Evolutionary conservation across 441 rosid genomes (phyloP), one percentile per base, ranked within the genome.

Genomic region (Corymbia citriodora): DNA sequence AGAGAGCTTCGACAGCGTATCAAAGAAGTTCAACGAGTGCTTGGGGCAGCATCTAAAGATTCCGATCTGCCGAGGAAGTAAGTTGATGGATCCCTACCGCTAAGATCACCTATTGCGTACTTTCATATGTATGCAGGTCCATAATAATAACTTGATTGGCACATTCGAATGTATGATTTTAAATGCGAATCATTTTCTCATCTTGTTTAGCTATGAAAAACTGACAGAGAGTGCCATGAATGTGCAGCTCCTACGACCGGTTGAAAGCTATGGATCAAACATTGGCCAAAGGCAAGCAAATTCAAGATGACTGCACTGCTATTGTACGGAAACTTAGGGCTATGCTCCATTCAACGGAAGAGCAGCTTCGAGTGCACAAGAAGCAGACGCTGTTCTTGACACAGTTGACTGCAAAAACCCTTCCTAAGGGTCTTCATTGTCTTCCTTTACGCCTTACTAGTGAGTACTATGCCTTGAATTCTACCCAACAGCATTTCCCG

Each of bases 361-460:
- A 98, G 94, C 99, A 98, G 93, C 96, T 98, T 27, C 96, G 96
- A 53, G 98, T 95, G 92, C 99, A 98, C 92, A 97, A 95, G 95
- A 96, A 95, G 93, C 99, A 98, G 95, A 92, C 97, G 88, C 92
- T 96, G 95, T 97, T 96, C 94, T 95, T 98, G 95, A 96, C 98
- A 21, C 99, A 97, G 74, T 92, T 98, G 94, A 96, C 99, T 59
- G 99, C 99, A 81, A 97, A 97, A 94, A 97, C 99, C 16, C 93
- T 97, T 89, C 98, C 99, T 36, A 98, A 97, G 94, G 99, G 99
- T 88, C 96, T 97, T 91, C 99, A 98, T 92, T 97, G 99, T 93
- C 98, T 98, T 90, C 99, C 99, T 17, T 91, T 98, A 89, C 99
- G 98, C 93, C 96, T 98, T 91, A 96, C 99, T 83, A 93, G 95